A percentile compares a stretch with the other conserved stretches of the same genome.
These are phyloP conservation scores for Quercus alba DNA, from an alignment of 306 rosid genomes.

Conservation along the genomic window DNA sequence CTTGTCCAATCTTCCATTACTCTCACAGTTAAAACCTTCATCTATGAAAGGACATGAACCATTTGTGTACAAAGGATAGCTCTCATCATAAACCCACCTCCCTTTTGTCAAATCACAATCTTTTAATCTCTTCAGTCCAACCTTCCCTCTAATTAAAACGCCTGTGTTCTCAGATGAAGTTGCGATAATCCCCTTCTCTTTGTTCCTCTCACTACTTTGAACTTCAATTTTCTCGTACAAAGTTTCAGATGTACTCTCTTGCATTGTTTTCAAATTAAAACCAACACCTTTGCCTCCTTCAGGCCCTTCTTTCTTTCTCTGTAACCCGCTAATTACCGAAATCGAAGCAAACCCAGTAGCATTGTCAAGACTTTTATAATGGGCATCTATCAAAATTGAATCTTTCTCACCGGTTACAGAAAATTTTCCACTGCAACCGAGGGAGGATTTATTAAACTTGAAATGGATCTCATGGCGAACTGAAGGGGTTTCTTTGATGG, in stretches of 20 bases:
- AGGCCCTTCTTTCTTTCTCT: conserved; percentile 25
- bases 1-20: conserved; percentile 79
- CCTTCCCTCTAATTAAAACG: conserved; percentile 18
- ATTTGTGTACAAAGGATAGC: conserved; percentile 57
- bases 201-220: background rate
- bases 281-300: conserved; percentile 20
- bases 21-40: conserved; percentile 83
- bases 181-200: background rate
- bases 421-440: conserved; percentile 28
- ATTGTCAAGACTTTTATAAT: conserved; percentile 31
- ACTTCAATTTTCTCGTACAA: conserved; percentile 14
- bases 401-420: conserved; percentile 26
- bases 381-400: conserved; percentile 40
- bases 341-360: conserved; percentile 31
- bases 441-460: conserved; percentile 49
- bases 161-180: conserved; percentile 13
- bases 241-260: conserved; percentile 13
- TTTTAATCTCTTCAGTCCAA: conserved; percentile 29
- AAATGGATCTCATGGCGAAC: conserved; percentile 34
- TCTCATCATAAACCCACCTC: conserved; percentile 80
- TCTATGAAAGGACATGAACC: conserved; percentile 79
- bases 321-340: conserved; percentile 20
- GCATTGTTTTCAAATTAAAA: conserved; percentile 29
- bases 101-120: conserved; percentile 73
- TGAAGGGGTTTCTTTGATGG: conserved; percentile 44